Evolutionary conservation across 441 rosid genomes (phyloP), one percentile per base, ranked within the genome.

Genomic region (Breynia disticha): DNA sequence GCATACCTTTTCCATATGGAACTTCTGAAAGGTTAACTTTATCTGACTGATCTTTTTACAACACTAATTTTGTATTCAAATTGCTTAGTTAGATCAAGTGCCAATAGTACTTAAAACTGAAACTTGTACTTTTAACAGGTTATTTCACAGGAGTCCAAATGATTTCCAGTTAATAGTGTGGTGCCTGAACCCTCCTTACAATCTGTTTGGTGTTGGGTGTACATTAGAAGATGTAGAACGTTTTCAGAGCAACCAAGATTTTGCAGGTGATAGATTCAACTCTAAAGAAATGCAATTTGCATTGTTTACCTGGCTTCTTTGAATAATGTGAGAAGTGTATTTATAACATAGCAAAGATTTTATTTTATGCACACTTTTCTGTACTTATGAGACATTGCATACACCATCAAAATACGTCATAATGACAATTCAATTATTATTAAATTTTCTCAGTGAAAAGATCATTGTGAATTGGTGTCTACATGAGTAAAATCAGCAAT

Each of bases 61-160:
- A 4, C 9, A 9, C 9, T 16, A n/a, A 22, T 17, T 21, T 7
- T 15, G 37, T 13, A 8, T 18, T 28, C 49, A 38, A 52, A 39
- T 54, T 12, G 1, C 35, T 28, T 28, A 5, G 8, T 28, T 28
- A 28, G 7, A 28, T 0, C 35, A 28, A 9, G 7, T 28, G 35
- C 35, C 8, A 9, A 5, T 41, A 1, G 44, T 6, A 3, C 44
- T 41, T 11, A 3, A 11, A 11, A 41, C n/a, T 41, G 43, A 52
- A 44, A 16, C 28, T 46, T 57, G 42, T 19, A 28, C 32, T 43
- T 3, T 14, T 52, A 61, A 67, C 67, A 67, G 72, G 60, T 54
- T 54, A 54, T 57, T 45, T 53, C 67, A 18, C 50, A 24, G 28
- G 41, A 19, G 8, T 16, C 16, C 45, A 46, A 44, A 14, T 60